Percentiles rank a stretch among this genome's conserved stretches.
phyloP scores from a whole-genome alignment of 805 yeast species.

The Monosporozyma solicola region DNA sequence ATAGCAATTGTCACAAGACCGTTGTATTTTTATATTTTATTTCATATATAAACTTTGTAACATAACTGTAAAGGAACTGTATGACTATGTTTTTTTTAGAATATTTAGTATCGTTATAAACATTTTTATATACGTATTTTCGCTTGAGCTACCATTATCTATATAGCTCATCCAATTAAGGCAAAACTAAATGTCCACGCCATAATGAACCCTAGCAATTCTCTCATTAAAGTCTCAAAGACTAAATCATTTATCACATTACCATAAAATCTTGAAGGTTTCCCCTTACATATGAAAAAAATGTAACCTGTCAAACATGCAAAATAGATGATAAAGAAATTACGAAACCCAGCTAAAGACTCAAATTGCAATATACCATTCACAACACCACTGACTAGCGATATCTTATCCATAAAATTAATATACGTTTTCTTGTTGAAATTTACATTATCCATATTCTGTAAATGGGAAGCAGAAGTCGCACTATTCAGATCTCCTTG shows the following conservation, averaged over 20 bases:
- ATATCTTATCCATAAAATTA: slow-evolving; percentile 37
- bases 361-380: slow-evolving; percentile 49
- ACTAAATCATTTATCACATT: slow-evolving; percentile 35
- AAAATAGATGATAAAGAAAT: slow-evolving; percentile 34
- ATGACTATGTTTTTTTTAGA: background rate
- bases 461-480: background rate
- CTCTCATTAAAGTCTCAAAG: slow-evolving; percentile 38
- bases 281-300: slow-evolving; percentile 28
- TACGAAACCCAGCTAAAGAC: slow-evolving; percentile 39
- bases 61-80: background rate
- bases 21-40: background rate
- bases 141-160: too few relatives aligned
- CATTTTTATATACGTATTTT: background rate
- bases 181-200: slow-evolving; percentile 52
- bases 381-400: slow-evolving; percentile 42
- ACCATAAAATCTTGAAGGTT: slow-evolving; percentile 33
- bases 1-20: too few relatives aligned
- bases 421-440: slow-evolving; percentile 20
- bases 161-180: slow-evolving; percentile 29
- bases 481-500: background rate
- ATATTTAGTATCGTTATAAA: background rate
- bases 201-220: slow-evolving; percentile 44
- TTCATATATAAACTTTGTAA: background rate
- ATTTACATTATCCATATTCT: slow-evolving; percentile 10
- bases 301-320: slow-evolving; percentile 29